These are phyloP conservation scores for Pestalotiopsis fici DNA, from an alignment of 2,329 filamentous ascomycete species.

Conservation along the genomic window DNA sequence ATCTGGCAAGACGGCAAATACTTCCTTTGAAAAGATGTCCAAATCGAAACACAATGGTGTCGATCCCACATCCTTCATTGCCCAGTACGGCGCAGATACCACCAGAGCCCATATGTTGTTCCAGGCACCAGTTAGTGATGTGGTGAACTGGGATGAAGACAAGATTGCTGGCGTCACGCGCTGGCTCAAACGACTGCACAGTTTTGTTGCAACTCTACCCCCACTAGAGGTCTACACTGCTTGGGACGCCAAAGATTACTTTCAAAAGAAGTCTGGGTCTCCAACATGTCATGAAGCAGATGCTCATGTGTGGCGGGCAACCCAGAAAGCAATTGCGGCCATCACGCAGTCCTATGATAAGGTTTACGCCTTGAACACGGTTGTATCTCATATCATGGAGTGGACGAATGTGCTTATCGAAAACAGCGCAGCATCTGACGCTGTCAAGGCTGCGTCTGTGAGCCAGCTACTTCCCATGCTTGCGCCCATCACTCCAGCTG, in stretches of 20 bases:
- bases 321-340: constrained; percentile 67
- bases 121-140: constrained; percentile 80
- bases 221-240: constrained; percentile 4
- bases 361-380: constrained; percentile 79
- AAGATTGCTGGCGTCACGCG: constrained; percentile 81
- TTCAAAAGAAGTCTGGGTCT: constrained; percentile 33
- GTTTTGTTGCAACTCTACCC: constrained; percentile 46
- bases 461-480: constrained; percentile 68
- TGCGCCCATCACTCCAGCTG: constrained; percentile 77
- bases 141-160: constrained; percentile 84
- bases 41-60: constrained; percentile 94
- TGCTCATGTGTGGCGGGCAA: constrained; percentile 59
- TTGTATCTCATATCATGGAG: constrained; percentile 80
- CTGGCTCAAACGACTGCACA: constrained; percentile 73
- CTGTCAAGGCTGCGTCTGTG: constrained; percentile 50
- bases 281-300: constrained; percentile 41
- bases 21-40: constrained; percentile 89
- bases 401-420: constrained; percentile 70
- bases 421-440: constrained; percentile 38
- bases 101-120: constrained; percentile 87
- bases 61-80: constrained; percentile 73
- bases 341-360: constrained; percentile 70
- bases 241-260: constrained; percentile 33
- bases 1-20: constrained; percentile 57
- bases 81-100: constrained; percentile 78